A percentile compares a stretch with the other conserved stretches of the same genome.
Evolutionary conservation across 768 basidiomycete genomes (phyloP).

Genomic region (Lactifluus hygrophoroides): DNA sequence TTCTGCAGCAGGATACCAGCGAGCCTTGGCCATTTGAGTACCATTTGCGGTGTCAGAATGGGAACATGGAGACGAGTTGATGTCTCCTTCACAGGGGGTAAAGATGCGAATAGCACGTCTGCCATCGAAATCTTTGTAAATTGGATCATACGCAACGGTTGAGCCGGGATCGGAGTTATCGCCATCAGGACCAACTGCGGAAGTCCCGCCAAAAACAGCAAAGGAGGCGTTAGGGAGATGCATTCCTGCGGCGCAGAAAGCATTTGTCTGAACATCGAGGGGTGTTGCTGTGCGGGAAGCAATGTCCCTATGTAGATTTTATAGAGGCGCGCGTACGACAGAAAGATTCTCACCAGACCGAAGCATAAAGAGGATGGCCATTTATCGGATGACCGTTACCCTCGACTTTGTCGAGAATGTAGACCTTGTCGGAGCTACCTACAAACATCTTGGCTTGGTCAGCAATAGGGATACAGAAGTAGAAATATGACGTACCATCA

Average conservation of each 20-base stretch:
- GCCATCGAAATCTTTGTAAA: constrained; percentile 77
- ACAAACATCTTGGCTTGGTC: constrained; percentile 55
- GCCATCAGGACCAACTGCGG: constrained; percentile 61
- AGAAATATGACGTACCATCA: constrained; percentile 37
- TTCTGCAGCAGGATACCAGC: constrained; percentile 78
- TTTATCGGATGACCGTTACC: constrained; percentile 57
- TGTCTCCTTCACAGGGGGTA: constrained; percentile 56
- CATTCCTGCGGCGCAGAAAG: constrained; percentile 81
- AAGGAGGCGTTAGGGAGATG: constrained; percentile 75
- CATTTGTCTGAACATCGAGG: constrained; percentile 68
- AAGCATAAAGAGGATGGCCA: constrained; percentile 67
- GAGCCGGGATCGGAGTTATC: constrained; percentile 36
- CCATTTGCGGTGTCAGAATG: constrained; percentile 64
- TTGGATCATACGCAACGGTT: constrained; percentile 49
- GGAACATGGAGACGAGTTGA: constrained; percentile 42
- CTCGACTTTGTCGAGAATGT: constrained; percentile 86
- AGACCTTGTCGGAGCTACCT: constrained; percentile 72
- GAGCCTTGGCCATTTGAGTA: constrained; percentile 55
- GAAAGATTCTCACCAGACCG: constrained; percentile 44
- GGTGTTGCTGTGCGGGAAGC: constrained; percentile 44
- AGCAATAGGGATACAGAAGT: background rate
- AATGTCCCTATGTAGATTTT: constrained; percentile 44
- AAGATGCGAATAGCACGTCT: constrained; percentile 72
- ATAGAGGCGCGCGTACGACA: background rate
- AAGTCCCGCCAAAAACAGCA: constrained; percentile 70